A percentile compares a stretch with the other conserved stretches of the same genome.
These are phyloP conservation scores for Leucocoprinus sp. DNA, from an alignment of 768 basidiomycete species.

Conservation along the genomic window DNA sequence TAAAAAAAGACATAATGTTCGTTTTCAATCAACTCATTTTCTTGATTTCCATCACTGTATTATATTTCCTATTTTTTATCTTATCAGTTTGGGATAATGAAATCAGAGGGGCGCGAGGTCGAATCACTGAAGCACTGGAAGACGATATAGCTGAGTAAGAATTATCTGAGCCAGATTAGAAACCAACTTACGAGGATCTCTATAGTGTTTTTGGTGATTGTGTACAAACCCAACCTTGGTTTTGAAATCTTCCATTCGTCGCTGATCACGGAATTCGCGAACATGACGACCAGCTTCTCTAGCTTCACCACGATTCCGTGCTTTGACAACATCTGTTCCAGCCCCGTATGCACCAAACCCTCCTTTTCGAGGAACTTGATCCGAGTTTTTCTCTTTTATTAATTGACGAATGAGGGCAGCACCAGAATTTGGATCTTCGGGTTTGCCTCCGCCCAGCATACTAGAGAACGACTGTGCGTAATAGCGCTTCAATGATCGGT, in stretches of 20 bases:
- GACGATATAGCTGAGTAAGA: constrained; percentile 4
- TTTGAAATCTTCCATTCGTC: constrained; percentile 73
- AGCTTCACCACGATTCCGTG: constrained; percentile 92
- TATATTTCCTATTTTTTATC: too few relatives aligned
- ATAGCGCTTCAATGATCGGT: constrained; percentile 79
- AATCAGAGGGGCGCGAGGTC: too few relatives aligned
- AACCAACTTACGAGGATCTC: constrained; percentile 56
- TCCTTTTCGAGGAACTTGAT: constrained; percentile 76
- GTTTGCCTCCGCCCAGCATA: constrained; percentile 28
- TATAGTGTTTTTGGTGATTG: constrained; percentile 85
- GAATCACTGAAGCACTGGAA: constrained; percentile 24
- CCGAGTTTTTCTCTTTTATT: constrained; percentile 75
- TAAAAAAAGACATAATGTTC: too few relatives aligned
- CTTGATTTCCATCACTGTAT: too few relatives aligned
- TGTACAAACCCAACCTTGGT: constrained; percentile 71
- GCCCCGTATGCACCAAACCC: constrained; percentile 82
- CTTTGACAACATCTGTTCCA: constrained; percentile 79
- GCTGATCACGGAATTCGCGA: constrained; percentile 76
- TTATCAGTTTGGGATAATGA: too few relatives aligned
- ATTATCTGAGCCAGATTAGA: neutral
- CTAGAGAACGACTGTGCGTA: constrained; percentile 75
- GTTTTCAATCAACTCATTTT: too few relatives aligned
- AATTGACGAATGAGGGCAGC: constrained; percentile 70
- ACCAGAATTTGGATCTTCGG: constrained; percentile 63
- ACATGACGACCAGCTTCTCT: constrained; percentile 84